Base-by-base conservation (phyloP, 768 basidiomycete genomes). In the Amanita rubescens region DNA sequence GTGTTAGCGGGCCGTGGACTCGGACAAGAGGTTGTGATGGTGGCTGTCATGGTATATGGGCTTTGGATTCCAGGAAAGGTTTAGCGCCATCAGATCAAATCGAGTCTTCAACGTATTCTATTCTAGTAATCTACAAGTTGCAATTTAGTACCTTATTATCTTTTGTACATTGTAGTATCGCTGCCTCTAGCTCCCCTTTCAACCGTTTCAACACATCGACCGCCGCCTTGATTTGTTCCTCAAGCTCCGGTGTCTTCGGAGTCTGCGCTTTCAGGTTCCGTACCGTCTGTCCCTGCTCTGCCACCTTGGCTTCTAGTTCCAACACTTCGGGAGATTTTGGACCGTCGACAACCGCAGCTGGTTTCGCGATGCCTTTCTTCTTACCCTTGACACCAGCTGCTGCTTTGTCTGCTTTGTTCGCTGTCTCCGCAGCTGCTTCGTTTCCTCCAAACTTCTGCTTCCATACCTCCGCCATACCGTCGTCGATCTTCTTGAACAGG, bases 401-500 rank as follows among this genome's bases (percentile, higher is more conserved):
- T 27, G 24, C 45, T 8, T 30, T 30, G 27, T 30, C 27, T 3
- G n/a, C n/a, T n/a, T n/a, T 33, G 30, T 7, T 30, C n/a, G 11
- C 17, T 20, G 19, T 8, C 6, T 24, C 27, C 32, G 51, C 24
- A 24, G 30, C 15, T 19, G 41, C 37, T 55, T 73, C 77, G 9
- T 61, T 64, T 7, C 95, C 95, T 3, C 87, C 87, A 61, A 94
- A 99, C 66, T 81, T 82, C 44, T 68, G 68, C 59, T 85, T 78
- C 86, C 88, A 98, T 5, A 80, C 77, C 27, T 92, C 86, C 22
- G 84, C 85, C 85, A 85, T 87, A 64, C 80, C 85, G 62, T 95
- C 90, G 55, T 96, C 92, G 56, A 99, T 96, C 67, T 82, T 86
- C 71, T 87, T 90, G 75, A 99, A 99, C 57, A 99, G 70, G 69